A percentile compares a stretch with the other conserved stretches of the same genome.
Evolutionary conservation across 148 eudicot genomes (phyloP).

Genomic region (Polygonum aviculare): DNA sequence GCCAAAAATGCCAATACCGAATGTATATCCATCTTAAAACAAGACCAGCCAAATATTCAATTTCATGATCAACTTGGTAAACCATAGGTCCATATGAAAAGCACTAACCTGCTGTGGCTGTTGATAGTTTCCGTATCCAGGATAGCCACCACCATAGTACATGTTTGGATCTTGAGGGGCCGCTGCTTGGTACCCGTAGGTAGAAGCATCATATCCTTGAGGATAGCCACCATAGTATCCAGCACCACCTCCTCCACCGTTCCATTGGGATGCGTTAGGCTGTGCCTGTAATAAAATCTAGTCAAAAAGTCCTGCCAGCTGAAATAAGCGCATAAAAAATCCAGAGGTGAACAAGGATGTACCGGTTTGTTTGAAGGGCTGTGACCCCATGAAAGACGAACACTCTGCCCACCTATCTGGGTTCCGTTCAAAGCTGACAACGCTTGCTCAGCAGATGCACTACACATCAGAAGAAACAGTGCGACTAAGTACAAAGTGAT

Average conservation of each 20-base stretch:
- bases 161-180: conserved; percentile 77
- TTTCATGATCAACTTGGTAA: neutral
- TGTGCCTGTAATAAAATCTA: conserved; percentile 29
- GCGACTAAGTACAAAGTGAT: neutral
- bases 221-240: conserved; percentile 58
- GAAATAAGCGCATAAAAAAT: neutral
- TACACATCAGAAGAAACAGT: conserved; percentile 11
- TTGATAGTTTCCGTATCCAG: conserved; percentile 76
- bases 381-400: conserved; percentile 95
- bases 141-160: conserved; percentile 70
- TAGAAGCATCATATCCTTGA: conserved; percentile 57
- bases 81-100: neutral
- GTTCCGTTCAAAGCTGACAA: conserved; percentile 60
- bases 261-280: conserved; percentile 58
- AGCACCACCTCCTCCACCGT: conserved; percentile 20
- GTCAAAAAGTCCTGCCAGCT: neutral
- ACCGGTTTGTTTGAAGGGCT: conserved; percentile 88
- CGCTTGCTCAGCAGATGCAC: conserved; percentile 80
- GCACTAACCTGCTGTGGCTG: conserved; percentile 73
- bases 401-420: conserved; percentile 59
- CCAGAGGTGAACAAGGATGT: neutral
- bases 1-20: neutral
- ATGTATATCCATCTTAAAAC: neutral
- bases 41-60: neutral
- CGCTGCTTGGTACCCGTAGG: conserved; percentile 59